Percentiles rank a stretch among this genome's conserved stretches.
phyloP scores from a whole-genome alignment of 768 basidiomycete species.

The Chalciporus piperatus region DNA sequence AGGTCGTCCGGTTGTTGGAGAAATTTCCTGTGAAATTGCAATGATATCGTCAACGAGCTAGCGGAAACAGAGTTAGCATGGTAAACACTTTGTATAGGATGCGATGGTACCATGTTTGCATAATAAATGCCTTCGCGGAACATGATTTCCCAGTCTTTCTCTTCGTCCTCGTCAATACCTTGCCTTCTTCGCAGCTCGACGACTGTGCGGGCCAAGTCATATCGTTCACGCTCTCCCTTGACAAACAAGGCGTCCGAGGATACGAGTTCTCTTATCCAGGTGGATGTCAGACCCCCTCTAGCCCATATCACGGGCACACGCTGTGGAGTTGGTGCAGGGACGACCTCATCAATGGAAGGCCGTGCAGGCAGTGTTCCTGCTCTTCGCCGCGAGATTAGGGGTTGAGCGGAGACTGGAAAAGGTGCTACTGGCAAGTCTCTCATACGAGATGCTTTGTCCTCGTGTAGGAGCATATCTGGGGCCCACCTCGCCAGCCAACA shows the following conservation, averaged over 20 bases:
- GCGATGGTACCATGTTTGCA: slow-evolving; percentile 67
- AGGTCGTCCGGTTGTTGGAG: slow-evolving; percentile 62
- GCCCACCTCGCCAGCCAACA: slow-evolving; percentile 92
- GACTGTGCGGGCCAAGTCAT: slow-evolving; percentile 70
- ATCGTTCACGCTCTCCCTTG: slow-evolving; percentile 73
- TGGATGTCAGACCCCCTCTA: slow-evolving; percentile 67
- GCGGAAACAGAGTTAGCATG: slow-evolving; percentile 2
- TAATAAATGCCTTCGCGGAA: slow-evolving; percentile 83
- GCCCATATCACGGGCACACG: slow-evolving; percentile 62
- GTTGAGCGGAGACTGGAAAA: slow-evolving; percentile 15
- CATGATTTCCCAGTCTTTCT: slow-evolving; percentile 63
- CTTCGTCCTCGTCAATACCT: slow-evolving; percentile 59
- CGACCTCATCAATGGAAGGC: slow-evolving; percentile 14
- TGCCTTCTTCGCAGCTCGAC: slow-evolving; percentile 67
- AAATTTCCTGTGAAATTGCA: slow-evolving; percentile 68
- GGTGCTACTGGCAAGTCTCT: slow-evolving; percentile 16
- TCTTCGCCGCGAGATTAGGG: slow-evolving; percentile 22
- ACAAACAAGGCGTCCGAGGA: slow-evolving; percentile 81
- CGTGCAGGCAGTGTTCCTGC: slow-evolving; percentile 29
- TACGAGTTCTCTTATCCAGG: slow-evolving; percentile 72
- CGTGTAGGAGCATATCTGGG: slow-evolving; percentile 66
- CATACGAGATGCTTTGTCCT: slow-evolving; percentile 38
- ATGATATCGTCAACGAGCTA: slow-evolving; percentile 82
- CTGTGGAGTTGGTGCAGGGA: slow-evolving; percentile 11
- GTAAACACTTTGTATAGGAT: background rate